Evolutionary conservation across 805 yeast species (phyloP).

Genomic region (Myxozyma sirexii): DNA sequence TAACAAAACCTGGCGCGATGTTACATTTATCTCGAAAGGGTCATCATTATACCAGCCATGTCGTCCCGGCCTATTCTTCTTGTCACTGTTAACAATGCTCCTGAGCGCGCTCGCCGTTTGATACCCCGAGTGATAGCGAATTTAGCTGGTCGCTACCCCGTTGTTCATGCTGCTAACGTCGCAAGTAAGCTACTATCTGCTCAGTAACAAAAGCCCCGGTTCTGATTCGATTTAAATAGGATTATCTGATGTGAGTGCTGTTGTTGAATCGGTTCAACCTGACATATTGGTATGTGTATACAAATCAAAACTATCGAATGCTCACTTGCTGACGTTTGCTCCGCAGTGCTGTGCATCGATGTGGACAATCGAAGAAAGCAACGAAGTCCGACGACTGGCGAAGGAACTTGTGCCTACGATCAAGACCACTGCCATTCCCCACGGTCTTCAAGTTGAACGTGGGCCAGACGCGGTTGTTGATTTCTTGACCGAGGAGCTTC

Average conservation of each 20-base stretch:
- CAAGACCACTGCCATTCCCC: constrained; percentile 3
- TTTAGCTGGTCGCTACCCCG: neutral
- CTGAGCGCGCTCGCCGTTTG: constrained; percentile 10
- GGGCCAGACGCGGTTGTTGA: constrained; percentile 10
- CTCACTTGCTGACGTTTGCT: neutral
- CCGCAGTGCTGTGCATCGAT: constrained; percentile 9
- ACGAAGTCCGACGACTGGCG: neutral
- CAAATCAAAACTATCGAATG: no score
- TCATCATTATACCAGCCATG: no score
- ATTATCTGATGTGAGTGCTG: constrained; percentile 2
- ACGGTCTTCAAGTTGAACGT: constrained; percentile 5
- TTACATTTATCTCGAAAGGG: no score
- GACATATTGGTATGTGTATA: constrained; percentile 6
- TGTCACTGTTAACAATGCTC: constrained; percentile 9
- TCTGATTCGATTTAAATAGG: neutral
- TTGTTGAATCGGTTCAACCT: constrained; percentile 4
- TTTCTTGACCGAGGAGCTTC: constrained; percentile 1
- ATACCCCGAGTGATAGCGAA: constrained; percentile 1
- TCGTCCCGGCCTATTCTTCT: constrained; percentile 21
- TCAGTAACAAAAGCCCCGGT: neutral
- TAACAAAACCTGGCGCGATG: no score
- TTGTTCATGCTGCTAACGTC: constrained; percentile 9
- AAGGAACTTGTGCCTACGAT: neutral
- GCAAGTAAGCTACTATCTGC: neutral
- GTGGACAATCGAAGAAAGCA: constrained; percentile 9